Conservation (phyloP, 495 filamentous ascomycete species). For the Neurospora cerealis region DNA sequence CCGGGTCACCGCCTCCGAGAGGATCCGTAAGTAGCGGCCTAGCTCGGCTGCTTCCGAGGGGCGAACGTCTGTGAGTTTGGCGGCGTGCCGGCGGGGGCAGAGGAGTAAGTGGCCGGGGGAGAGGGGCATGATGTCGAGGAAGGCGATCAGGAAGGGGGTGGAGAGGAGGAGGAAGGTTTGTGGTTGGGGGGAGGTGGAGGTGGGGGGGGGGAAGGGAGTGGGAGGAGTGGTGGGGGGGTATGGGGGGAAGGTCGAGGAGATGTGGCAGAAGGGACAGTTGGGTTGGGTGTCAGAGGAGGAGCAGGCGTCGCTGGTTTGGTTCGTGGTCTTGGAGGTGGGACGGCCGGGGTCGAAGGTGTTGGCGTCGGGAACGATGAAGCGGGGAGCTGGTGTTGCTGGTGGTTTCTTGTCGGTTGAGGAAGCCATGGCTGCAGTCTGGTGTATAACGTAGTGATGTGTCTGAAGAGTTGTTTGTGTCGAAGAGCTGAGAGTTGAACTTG, state of each 20-base stretch:
- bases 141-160: conserved; percentile 63
- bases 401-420: background rate
- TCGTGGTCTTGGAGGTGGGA: background rate
- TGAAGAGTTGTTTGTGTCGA: background rate
- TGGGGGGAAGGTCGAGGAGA: conserved; percentile 37
- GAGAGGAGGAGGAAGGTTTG: conserved; percentile 62
- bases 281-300: background rate
- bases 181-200: conserved; percentile 24
- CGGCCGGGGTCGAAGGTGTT: conserved; percentile 6
- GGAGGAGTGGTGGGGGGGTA: conserved; percentile 31
- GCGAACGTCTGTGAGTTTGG: conserved; percentile 58
- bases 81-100: conserved; percentile 57
- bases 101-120: conserved; percentile 70
- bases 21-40: conserved; percentile 61
- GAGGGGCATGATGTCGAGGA: conserved; percentile 85
- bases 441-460: background rate
- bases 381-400: background rate
- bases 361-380: background rate
- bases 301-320: background rate
- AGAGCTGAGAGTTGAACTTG: background rate
- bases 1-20: conserved; percentile 59
- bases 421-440: background rate
- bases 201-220: conserved; percentile 20
- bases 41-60: conserved; percentile 47
- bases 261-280: conserved; percentile 59